phyloP scores from a whole-genome alignment of 805 yeast genomes.

The Yarrowia hollandica region DNA sequence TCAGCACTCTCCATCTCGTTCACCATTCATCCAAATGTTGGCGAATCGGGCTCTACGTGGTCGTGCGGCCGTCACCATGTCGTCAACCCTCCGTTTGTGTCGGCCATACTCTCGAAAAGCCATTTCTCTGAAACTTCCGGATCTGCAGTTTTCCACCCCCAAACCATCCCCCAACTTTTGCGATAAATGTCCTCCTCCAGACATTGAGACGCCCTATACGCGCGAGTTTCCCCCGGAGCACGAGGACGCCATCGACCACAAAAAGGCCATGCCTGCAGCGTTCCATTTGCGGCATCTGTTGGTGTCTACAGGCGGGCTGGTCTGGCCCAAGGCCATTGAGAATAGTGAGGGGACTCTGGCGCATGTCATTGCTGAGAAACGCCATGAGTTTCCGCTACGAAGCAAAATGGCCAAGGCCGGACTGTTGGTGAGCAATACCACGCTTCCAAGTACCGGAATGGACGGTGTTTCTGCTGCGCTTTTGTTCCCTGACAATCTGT shows the following conservation, averaged over 20 bases:
- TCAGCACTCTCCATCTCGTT: no score
- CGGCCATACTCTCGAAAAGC: neutral
- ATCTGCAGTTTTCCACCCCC: neutral
- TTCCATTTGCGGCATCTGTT: conserved; percentile 12
- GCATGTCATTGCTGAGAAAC: neutral
- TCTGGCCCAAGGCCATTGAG: conserved; percentile 23
- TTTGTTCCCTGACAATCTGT: conserved; percentile 56
- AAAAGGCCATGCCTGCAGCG: conserved; percentile 25
- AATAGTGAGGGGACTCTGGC: conserved; percentile 1
- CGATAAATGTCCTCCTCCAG: conserved; percentile 18
- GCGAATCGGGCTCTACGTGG: no score
- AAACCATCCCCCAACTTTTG: neutral
- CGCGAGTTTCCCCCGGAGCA: neutral
- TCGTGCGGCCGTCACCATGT: no score
- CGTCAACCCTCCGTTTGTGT: no score
- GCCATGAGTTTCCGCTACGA: neutral
- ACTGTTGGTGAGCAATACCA: conserved; percentile 38
- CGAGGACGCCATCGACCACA: conserved; percentile 2
- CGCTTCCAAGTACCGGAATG: neutral
- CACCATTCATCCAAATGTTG: no score
- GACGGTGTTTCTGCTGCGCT: conserved; percentile 41
- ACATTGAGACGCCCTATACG: neutral
- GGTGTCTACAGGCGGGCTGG: neutral
- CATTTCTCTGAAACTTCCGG: neutral
- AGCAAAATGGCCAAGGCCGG: conserved; percentile 25